Evolutionary conservation across 805 yeast species (phyloP).

Genomic region (Starmera dryadoides): DNA sequence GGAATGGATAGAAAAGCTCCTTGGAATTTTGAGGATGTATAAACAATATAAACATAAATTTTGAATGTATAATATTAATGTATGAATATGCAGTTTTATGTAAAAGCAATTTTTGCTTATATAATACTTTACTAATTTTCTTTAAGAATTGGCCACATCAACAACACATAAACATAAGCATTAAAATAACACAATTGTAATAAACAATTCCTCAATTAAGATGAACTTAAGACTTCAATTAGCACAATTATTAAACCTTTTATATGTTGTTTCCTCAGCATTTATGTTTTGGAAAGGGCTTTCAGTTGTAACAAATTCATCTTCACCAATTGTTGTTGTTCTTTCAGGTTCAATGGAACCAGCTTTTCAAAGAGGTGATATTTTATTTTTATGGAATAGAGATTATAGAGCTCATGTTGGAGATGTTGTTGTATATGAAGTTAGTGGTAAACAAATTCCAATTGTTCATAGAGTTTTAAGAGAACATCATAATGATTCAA

Average conservation of each 20-base stretch:
- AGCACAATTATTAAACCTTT: constrained; percentile 61
- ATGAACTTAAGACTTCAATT: constrained; percentile 59
- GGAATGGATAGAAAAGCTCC: no score
- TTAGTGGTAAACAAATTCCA: constrained; percentile 76
- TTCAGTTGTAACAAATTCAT: constrained; percentile 68
- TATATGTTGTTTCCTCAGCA: constrained; percentile 80
- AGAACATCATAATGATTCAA: constrained; percentile 53
- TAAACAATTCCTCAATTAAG: not conserved
- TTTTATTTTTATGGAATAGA: constrained; percentile 86
- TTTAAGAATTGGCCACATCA: no score
- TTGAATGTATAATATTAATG: no score
- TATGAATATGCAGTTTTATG: no score
- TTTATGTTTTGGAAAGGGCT: constrained; percentile 88
- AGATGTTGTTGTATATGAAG: constrained; percentile 89
- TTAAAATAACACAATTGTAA: not conserved
- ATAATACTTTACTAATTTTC: no score
- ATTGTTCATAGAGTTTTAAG: constrained; percentile 93
- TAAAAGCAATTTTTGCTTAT: no score
- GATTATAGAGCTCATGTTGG: constrained; percentile 65
- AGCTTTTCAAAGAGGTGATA: constrained; percentile 97
- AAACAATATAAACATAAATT: no score
- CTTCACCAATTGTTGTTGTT: constrained; percentile 94
- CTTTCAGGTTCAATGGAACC: constrained; percentile 99
- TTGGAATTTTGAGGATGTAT: no score
- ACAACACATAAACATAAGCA: not conserved